Evolutionary conservation across 2,329 filamentous ascomycete genomes (phyloP).

Genomic region (Alternaria solani): DNA sequence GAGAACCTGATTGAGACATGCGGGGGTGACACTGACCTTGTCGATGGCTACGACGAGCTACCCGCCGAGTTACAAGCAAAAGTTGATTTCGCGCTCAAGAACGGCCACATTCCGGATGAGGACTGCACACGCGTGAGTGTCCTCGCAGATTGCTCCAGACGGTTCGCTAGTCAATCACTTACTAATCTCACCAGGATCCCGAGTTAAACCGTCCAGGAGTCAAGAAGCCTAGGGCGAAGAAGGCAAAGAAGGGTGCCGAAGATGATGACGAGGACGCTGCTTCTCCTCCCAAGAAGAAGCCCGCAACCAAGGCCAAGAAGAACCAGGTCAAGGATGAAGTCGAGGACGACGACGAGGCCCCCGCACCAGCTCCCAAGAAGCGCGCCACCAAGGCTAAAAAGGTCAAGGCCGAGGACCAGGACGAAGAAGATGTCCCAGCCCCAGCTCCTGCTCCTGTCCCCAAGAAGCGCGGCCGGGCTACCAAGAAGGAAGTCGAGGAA

Average conservation of each 20-base stretch:
- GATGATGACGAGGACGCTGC: slow-evolving; percentile 31
- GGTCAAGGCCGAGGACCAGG: slow-evolving; percentile 23
- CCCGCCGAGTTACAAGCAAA: slow-evolving; percentile 74
- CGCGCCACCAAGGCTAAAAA: slow-evolving; percentile 18
- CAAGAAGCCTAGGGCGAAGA: slow-evolving; percentile 41
- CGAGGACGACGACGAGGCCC: slow-evolving; percentile 42
- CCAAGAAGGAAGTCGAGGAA: slow-evolving; percentile 33
- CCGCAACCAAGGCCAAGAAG: slow-evolving; percentile 41
- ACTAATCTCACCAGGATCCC: slow-evolving; percentile 65
- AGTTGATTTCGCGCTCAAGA: slow-evolving; percentile 72
- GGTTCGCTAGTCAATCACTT: slow-evolving; percentile 43
- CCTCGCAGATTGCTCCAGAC: not conserved
- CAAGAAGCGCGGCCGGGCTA: slow-evolving; percentile 37
- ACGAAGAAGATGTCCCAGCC: slow-evolving; percentile 40
- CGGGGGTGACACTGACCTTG: slow-evolving; percentile 66
- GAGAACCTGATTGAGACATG: slow-evolving; percentile 68
- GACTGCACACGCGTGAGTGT: slow-evolving; percentile 86
- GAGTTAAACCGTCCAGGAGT: slow-evolving; percentile 78
- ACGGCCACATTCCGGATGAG: slow-evolving; percentile 82
- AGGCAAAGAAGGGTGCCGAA: slow-evolving; percentile 36
- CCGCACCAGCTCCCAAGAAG: slow-evolving; percentile 44
- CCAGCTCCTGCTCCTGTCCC: slow-evolving; percentile 29
- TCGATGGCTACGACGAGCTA: slow-evolving; percentile 86
- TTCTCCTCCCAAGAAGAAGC: slow-evolving; percentile 53
- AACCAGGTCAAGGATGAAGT: slow-evolving; percentile 36